A percentile compares a stretch with the other conserved stretches of the same genome.
These are phyloP conservation scores for Metschnikowia dekortorum DNA, from an alignment of 805 yeast species.

Conservation along the genomic window DNA sequence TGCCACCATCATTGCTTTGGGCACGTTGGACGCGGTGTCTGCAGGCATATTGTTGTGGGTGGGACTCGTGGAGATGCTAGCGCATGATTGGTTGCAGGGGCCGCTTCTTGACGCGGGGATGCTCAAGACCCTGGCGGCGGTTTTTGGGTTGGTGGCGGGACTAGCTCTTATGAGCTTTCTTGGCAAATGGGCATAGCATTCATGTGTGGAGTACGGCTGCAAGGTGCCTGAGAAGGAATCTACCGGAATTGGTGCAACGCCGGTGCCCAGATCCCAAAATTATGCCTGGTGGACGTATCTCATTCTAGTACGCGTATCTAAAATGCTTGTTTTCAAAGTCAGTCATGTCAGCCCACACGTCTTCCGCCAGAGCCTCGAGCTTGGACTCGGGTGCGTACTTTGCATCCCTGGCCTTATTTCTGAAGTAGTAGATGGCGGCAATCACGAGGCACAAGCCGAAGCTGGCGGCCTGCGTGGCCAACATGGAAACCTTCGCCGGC, in stretches of 20 bases:
- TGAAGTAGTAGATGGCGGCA: conserved; percentile 7
- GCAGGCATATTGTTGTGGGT: conserved; percentile 32
- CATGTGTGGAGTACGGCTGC: too few relatives aligned
- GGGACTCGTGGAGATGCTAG: conserved; percentile 29
- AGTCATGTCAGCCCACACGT: conserved; percentile 14
- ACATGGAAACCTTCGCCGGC: conserved; percentile 54
- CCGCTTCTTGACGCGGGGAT: conserved; percentile 15
- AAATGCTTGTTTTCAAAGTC: conserved; percentile 11
- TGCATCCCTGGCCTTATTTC: conserved; percentile 1
- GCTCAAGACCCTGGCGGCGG: conserved; percentile 12
- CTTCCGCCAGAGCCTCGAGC: conserved; percentile 4
- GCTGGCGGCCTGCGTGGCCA: conserved; percentile 47
- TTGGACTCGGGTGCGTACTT: neutral
- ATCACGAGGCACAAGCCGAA: conserved; percentile 35
- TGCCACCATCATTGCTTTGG: conserved; percentile 27
- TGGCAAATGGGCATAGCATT: conserved; percentile 29
- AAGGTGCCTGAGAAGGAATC: too few relatives aligned
- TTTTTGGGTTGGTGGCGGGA: conserved; percentile 21
- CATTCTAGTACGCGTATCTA: conserved; percentile 1
- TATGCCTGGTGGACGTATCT: too few relatives aligned
- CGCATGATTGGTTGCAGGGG: conserved; percentile 27
- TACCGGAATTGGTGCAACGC: too few relatives aligned
- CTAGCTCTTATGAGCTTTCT: conserved; percentile 27
- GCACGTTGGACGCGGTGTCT: conserved; percentile 30
- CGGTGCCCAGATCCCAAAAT: too few relatives aligned